Evolutionary conservation across 805 yeast species (phyloP), one percentile per base, ranked within the genome.

Genomic region (Kockiozyma suomiensis): DNA sequence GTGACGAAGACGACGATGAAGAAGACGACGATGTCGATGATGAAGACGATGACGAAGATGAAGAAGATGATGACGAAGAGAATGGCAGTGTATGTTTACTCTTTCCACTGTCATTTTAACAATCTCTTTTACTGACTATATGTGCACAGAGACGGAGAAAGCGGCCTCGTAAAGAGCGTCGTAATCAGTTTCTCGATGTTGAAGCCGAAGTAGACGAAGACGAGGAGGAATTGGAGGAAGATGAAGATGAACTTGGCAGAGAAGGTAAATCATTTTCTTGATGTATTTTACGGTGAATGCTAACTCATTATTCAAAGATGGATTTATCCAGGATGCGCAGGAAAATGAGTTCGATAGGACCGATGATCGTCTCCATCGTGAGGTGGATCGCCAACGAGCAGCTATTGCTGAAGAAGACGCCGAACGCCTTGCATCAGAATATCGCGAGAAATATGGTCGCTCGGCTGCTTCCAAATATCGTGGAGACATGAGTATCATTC

Each of bases 171-270:
- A 78, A 73, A 73, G 80, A 72, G 73, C 75, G 69, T 50, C 80
- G 88, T 61, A 93, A 93, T 74, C 92, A 88, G 79, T 94, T 91
- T 74, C 81, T 94, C 76, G 99, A 94, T 88, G 96, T 94, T 56
- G 98, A 94, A 79, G 99, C 97, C 61, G 98, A 93, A 74, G 99
- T 94, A 59, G 96, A 93, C 74, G 98, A 93, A 62, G 98, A 94
- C 67, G 98, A 94, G 56, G 98, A 93, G 66, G 96, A 88, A 45
- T 84, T 85, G 32, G 93, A 90, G 64, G 98, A 92, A 62, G 98
- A 91, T 50, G 98, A 93, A 64, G 98, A 96, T n/a, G 97, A 88
- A 64, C 76, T 89, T 32, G 83, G 87, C 47, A 84, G 90, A 69
- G 96, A 87, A 72, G 93, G 90, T 58, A 17, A 4, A 41, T 30